Conservation (phyloP, 139 green algal genomes). For the Picochlorum sp. region DNA sequence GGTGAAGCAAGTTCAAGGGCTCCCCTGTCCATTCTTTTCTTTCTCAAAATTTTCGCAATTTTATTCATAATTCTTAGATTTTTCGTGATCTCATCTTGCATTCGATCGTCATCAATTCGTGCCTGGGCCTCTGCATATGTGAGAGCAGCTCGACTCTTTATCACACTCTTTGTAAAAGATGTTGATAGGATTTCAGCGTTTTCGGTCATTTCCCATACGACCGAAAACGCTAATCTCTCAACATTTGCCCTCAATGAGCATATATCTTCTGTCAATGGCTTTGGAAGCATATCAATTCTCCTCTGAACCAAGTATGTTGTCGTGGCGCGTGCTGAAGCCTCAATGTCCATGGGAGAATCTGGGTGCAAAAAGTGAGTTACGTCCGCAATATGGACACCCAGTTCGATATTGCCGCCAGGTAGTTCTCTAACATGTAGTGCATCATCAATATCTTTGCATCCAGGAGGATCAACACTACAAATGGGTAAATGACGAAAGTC, state of each 20-base stretch:
- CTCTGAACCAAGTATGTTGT: conserved; percentile 78
- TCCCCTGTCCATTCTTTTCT: conserved; percentile 53
- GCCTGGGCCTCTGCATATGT: conserved; percentile 88
- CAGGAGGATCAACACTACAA: conserved; percentile 76
- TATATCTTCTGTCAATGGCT: conserved; percentile 88
- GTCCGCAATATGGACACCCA: conserved; percentile 89
- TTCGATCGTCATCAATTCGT: conserved; percentile 75
- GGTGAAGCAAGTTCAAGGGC: conserved; percentile 85
- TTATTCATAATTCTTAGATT: conserved; percentile 60
- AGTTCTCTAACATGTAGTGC: conserved; percentile 66
- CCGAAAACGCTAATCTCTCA: conserved; percentile 85
- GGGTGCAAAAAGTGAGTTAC: conserved; percentile 81
- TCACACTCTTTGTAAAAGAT: conserved; percentile 78
- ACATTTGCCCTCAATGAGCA: conserved; percentile 67
- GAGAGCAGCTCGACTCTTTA: conserved; percentile 70
- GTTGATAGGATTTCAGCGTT: conserved; percentile 36
- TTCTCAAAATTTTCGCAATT: conserved; percentile 58
- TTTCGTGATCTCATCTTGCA: conserved; percentile 63
- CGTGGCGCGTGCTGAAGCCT: conserved; percentile 60
- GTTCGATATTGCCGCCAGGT: conserved; percentile 31
- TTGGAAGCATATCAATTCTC: conserved; percentile 91
- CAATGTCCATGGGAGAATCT: conserved; percentile 65
- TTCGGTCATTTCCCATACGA: conserved; percentile 83
- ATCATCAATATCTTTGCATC: conserved; percentile 89
- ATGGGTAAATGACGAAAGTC: conserved; percentile 64